Percentiles rank a stretch among this genome's conserved stretches.
These are phyloP conservation scores for Laburnicola sp. DNA, from an alignment of 2,329 filamentous ascomycete species.

Conservation along the genomic window DNA sequence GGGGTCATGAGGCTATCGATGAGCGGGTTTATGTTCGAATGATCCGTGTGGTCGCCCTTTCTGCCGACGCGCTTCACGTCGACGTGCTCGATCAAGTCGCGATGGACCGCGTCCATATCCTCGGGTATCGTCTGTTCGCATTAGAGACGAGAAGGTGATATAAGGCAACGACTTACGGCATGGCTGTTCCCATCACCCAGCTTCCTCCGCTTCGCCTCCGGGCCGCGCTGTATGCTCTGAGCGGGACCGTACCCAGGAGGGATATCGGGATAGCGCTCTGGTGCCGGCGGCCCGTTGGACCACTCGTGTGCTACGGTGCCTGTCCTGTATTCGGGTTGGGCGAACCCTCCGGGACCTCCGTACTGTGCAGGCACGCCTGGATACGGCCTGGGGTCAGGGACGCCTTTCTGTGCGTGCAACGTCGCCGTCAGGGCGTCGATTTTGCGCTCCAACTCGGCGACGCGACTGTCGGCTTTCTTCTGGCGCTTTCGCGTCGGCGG, in stretches of 20 bases:
- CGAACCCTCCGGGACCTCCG: constrained; percentile 10
- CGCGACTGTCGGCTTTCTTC: constrained; percentile 88
- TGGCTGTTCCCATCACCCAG: constrained; percentile 30
- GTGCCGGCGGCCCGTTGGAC: constrained; percentile 18
- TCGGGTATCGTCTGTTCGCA: constrained; percentile 40
- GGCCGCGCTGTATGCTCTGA: constrained; percentile 34
- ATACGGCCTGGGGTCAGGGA: constrained; percentile 25
- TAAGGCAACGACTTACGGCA: constrained; percentile 24
- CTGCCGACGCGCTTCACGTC: constrained; percentile 39
- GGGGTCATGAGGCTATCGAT: constrained; percentile 55
- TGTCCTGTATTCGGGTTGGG: constrained; percentile 31
- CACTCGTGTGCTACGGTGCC: constrained; percentile 38
- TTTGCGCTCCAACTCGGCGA: constrained; percentile 89
- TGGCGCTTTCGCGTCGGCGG: constrained; percentile 76
- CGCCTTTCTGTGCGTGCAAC: constrained; percentile 61
- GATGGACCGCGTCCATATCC: constrained; percentile 44
- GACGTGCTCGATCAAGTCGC: constrained; percentile 40
- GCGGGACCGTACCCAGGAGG: constrained; percentile 39
- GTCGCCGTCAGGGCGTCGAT: constrained; percentile 86
- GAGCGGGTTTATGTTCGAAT: constrained; percentile 42
- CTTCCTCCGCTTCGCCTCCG: constrained; percentile 40
- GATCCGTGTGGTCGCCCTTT: constrained; percentile 37
- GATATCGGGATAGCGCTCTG: constrained; percentile 27
- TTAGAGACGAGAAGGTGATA: background rate
- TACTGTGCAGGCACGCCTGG: constrained; percentile 28